These are phyloP conservation scores for Ceratocystis diversiconidia DNA, from an alignment of 2,329 filamentous ascomycete species.

Conservation along the genomic window DNA sequence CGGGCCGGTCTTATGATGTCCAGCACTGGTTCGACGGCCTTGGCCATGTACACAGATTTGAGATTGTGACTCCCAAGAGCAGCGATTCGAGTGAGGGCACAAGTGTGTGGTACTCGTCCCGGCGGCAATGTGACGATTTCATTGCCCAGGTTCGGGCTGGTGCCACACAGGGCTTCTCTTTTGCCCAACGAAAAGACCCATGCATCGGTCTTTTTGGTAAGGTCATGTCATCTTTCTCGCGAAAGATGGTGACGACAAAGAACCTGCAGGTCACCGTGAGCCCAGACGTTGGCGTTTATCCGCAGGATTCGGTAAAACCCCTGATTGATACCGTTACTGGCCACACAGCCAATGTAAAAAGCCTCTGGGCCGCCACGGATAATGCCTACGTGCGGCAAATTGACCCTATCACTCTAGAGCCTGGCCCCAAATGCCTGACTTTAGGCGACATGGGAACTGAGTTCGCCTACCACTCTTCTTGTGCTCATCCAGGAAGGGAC, in stretches of 20 bases:
- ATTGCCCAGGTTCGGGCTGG: conserved; percentile 49
- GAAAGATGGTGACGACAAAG: conserved; percentile 25
- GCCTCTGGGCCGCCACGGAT: conserved; percentile 45
- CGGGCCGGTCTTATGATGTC: conserved; percentile 35
- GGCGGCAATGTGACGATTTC: conserved; percentile 50
- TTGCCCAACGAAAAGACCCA: conserved; percentile 58
- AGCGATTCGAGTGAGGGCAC: neutral
- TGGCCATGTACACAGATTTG: conserved; percentile 56
- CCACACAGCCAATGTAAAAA: conserved; percentile 29
- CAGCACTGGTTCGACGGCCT: conserved; percentile 76
- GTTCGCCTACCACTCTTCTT: conserved; percentile 52
- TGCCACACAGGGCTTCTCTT: conserved; percentile 41
- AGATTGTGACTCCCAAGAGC: conserved; percentile 38
- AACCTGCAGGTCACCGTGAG: conserved; percentile 56
- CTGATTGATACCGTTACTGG: conserved; percentile 20
- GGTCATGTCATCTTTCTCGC: conserved; percentile 45
- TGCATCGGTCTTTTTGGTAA: conserved; percentile 63
- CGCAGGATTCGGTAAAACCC: conserved; percentile 20
- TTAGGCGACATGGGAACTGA: conserved; percentile 52
- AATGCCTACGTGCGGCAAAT: conserved; percentile 43
- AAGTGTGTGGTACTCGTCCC: conserved; percentile 54
- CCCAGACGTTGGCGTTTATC: conserved; percentile 44
- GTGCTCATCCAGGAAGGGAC: conserved; percentile 58
- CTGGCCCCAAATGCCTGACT: conserved; percentile 40
- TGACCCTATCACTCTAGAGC: conserved; percentile 58